phyloP scores from a whole-genome alignment of 129 eudicot species.

The Logfia minima region DNA sequence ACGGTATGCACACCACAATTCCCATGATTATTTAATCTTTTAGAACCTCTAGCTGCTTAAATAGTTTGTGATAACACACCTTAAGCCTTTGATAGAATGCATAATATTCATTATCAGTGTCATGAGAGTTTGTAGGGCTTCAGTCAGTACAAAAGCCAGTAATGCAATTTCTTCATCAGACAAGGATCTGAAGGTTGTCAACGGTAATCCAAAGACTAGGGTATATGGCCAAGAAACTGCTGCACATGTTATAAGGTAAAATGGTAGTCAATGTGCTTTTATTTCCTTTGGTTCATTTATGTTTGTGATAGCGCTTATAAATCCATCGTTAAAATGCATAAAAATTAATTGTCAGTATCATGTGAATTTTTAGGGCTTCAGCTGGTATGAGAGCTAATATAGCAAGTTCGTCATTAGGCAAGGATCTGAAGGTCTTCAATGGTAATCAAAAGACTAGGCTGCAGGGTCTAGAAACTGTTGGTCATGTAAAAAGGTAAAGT shows the following conservation, averaged over 20 bases:
- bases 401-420: neutral
- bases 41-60: neutral
- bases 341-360: too few species aligned
- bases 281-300: neutral
- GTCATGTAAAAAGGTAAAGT: conserved; percentile 42
- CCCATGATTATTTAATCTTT: conserved; percentile 2
- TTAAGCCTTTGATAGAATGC: neutral
- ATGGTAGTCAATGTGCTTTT: neutral
- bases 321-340: neutral
- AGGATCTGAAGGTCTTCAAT: conserved; percentile 43
- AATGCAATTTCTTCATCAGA: neutral
- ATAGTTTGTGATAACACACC: neutral
- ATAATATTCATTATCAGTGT: neutral
- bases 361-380: neutral
- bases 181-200: conserved; percentile 42
- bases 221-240: conserved; percentile 34
- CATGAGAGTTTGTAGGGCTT: conserved; percentile 13
- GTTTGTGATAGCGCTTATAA: neutral
- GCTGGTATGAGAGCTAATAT: neutral
- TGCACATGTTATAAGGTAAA: conserved; percentile 40
- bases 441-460: conserved; percentile 38
- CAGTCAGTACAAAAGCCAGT: neutral
- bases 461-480: conserved; percentile 36
- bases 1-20: conserved; percentile 32
- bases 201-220: conserved; percentile 38